Conservation (phyloP, 1,139 yeast genomes). For the Lipomyces yarrowii region DNA sequence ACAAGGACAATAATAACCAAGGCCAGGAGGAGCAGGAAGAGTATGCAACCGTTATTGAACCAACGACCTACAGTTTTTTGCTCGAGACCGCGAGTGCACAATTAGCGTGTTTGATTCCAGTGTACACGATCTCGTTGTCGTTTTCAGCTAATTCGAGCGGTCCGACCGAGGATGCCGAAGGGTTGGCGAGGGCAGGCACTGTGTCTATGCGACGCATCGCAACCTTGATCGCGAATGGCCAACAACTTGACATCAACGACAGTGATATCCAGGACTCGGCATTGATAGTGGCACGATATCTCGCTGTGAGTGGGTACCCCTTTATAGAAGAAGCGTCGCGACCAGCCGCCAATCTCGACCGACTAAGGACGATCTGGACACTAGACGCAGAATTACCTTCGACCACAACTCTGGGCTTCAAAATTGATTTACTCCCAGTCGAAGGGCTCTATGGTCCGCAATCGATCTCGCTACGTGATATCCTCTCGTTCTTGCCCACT, state of each 20-base stretch:
- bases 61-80: constrained; percentile 27
- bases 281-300: constrained; percentile 22
- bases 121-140: constrained; percentile 20
- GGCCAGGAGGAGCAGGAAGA: constrained; percentile 12
- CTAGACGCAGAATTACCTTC: neutral
- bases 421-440: constrained; percentile 9
- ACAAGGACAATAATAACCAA: constrained; percentile 5
- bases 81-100: constrained; percentile 30
- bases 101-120: constrained; percentile 26
- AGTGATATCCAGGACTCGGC: constrained; percentile 18
- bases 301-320: constrained; percentile 25
- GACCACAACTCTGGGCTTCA: constrained; percentile 2
- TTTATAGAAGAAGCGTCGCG: constrained; percentile 6
- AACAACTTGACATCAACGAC: constrained; percentile 8
- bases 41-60: constrained; percentile 29
- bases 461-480: constrained; percentile 10
- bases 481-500: constrained; percentile 13
- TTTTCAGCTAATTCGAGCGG: constrained; percentile 9
- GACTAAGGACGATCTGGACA: constrained; percentile 23
- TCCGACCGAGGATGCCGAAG: constrained; percentile 8
- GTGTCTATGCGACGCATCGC: constrained; percentile 23
- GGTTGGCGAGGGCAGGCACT: constrained; percentile 12
- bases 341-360: constrained; percentile 20
- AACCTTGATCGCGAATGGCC: constrained; percentile 14
- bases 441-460: constrained; percentile 1